phyloP scores from a whole-genome alignment of 2,329 filamentous ascomycete genomes.

The Dactylellina parvicollis region DNA sequence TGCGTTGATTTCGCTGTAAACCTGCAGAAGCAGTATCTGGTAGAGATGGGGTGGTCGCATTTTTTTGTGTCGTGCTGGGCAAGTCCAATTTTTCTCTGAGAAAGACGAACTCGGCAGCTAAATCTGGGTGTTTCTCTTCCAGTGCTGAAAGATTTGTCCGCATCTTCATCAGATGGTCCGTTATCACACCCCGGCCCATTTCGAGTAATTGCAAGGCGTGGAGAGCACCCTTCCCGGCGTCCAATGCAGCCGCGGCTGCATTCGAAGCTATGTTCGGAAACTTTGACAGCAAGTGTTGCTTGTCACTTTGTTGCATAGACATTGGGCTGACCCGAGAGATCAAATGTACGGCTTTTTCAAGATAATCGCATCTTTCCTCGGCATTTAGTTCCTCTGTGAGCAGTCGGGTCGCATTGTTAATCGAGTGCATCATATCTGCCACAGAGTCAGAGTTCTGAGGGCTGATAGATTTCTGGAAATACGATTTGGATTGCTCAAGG shows the following conservation, averaged over 20 bases:
- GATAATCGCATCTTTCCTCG: too few species aligned
- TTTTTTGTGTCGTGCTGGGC: background rate
- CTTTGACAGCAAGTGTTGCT: background rate
- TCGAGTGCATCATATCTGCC: too few species aligned
- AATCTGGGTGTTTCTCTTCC: background rate
- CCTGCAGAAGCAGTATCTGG: background rate
- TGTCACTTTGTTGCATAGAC: background rate
- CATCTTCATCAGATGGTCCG: background rate
- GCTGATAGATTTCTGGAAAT: too few species aligned
- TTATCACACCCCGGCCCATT: background rate
- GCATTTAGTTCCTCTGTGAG: too few species aligned
- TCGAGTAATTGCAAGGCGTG: conserved; percentile 7
- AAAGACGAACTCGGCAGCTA: background rate
- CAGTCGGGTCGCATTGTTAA: too few species aligned
- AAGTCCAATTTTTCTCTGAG: conserved; percentile 36
- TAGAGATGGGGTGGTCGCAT: background rate
- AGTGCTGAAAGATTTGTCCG: background rate
- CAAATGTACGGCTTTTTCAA: too few species aligned
- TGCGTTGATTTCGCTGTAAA: background rate
- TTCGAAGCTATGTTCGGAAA: conserved; percentile 47
- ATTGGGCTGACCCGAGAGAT: too few species aligned
- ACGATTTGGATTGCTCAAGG: too few species aligned
- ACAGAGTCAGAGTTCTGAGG: too few species aligned
- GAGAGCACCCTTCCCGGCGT: conserved; percentile 21
- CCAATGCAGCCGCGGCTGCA: conserved; percentile 56